Evolutionary conservation across 805 yeast genomes (phyloP), one percentile per base, ranked within the genome.

Genomic region (Ogataea paraovalis): DNA sequence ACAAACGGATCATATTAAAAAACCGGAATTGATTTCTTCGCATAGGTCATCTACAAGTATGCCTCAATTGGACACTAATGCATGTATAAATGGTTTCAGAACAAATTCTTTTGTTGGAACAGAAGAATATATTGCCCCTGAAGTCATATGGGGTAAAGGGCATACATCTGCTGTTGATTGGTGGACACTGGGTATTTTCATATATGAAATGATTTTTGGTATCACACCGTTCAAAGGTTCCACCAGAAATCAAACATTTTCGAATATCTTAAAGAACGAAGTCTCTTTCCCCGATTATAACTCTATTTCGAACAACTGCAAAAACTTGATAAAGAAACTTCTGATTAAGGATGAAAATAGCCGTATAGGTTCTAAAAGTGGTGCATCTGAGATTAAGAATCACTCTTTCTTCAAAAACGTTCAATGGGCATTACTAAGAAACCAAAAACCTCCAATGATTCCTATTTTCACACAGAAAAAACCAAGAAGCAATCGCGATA

Each of bases 71-170:
- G 99, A 94, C 65, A 94, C 99, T 1, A 92, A 89, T 62, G 87
- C 94, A 2, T 92, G 97, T 59, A 89, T 90, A 39, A 96, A 92
- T 62, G 96, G 96, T 12, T 94, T 95, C 68, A 75, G 98, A 59
- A 94, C 99, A 1, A 95, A 94, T 66, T 91, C 98, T 1, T 94
- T 94, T 73, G 99, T 94, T 32, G 99, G 99, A 1, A 94, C 99
- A 0, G 99, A 94, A 63, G 99, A 94, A 64, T 94, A 94, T 65
- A 90, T 94, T 59, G 98, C 99, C 0, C 99, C 99, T 0, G 99
- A 94, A 61, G 99, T 94, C 4, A 94, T 94, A 46, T 74, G 94
- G 64, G 98, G 98, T 1, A 87, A 91, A 57, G 99, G 99, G 2
- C 99, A 94, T 60, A 92, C 98, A 1, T 85, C 92, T 7, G 97